Evolutionary conservation across 345 rosid species (phyloP).

Genomic region (Sonneratia caseolaris): DNA sequence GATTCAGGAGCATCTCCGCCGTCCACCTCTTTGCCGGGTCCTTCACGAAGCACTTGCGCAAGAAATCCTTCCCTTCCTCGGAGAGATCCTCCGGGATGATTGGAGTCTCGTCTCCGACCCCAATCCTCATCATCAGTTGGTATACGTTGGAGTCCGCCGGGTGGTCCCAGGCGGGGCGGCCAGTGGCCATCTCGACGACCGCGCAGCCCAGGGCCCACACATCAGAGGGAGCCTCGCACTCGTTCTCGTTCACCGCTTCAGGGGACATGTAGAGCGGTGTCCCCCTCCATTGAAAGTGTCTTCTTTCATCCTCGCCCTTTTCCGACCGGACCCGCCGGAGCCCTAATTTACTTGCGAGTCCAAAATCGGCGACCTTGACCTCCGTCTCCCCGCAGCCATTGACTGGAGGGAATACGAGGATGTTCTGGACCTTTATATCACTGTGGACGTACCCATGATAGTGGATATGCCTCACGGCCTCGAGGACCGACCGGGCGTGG

Average conservation of each 20-base stretch:
- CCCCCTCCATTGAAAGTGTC: conserved; percentile 37
- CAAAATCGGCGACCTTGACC: conserved; percentile 66
- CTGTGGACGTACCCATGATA: conserved; percentile 52
- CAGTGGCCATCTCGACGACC: too few relatives aligned
- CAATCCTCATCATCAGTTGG: too few relatives aligned
- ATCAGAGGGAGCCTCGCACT: too few relatives aligned
- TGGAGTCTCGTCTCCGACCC: too few relatives aligned
- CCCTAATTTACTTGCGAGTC: conserved; percentile 41
- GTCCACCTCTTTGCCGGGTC: conserved; percentile 45
- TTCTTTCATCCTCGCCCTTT: not conserved
- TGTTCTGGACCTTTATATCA: conserved; percentile 18
- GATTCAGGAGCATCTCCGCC: conserved; percentile 32
- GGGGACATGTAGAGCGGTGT: conserved; percentile 16
- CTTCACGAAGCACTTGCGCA: conserved; percentile 39
- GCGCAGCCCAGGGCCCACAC: too few relatives aligned
- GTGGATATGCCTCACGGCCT: conserved; percentile 49
- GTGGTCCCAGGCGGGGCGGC: too few relatives aligned
- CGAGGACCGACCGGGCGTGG: conserved; percentile 40
- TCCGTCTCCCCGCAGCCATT: conserved; percentile 1
- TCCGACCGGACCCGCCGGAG: too few relatives aligned
- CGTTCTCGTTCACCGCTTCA: too few relatives aligned
- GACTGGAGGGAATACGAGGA: conserved; percentile 36
- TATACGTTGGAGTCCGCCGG: too few relatives aligned
- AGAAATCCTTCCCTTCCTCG: conserved; percentile 32
- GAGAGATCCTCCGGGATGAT: too few relatives aligned